Evolutionary conservation across 208 protist genomes (phyloP), one percentile per base, ranked within the genome.

Genomic region (Crithidia mellificae): DNA sequence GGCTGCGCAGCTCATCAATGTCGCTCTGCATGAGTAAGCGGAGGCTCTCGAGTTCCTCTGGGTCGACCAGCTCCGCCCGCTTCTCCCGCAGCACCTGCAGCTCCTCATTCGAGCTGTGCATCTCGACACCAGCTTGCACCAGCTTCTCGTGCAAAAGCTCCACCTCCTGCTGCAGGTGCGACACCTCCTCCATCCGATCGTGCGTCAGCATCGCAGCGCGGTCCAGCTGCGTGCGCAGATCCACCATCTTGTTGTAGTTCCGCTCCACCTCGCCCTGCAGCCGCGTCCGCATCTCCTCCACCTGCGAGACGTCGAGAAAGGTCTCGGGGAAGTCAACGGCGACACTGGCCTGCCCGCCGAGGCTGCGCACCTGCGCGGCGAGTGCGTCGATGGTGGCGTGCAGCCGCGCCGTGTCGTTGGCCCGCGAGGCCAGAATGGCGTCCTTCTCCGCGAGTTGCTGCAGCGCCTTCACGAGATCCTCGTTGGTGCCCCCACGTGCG

Each of bases 401-500:
- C 15, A 95, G 83, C 20, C 86, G 78, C 12, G 83, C 86, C 12
- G 85, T 95, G 66, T 92, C 89, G 65, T 85, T 95, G 8, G 89
- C 89, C 20, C 89, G 86, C n/a, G 78, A 86, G 12, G 89, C 86
- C 36, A 95, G 53, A 30, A 92, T 75, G 30, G 79, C 61, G 68
- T 95, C 89, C 68, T 95, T 95, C 57, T 92, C 86, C 19, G 89
- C 74, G 12, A 95, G 70, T 54, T 89, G 71, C 63, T 86, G 77
- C 49, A 95, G 72, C 4, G 83, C 74, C 6, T 69, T 72, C 24
- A 95, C 51, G 22, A 95, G 77, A 38, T 95, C 89, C 17, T 91
- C 89, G 69, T 95, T 92, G 41, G 77, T 91, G 47, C 84, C 84
- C 14, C 82, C 86, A 27, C 89, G 85, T 7, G 86, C 84, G 36